Evolutionary conservation across 1,284 basidiomycete genomes (phyloP), one percentile per base, ranked within the genome.

Genomic region (Sporisorium exsertum): DNA sequence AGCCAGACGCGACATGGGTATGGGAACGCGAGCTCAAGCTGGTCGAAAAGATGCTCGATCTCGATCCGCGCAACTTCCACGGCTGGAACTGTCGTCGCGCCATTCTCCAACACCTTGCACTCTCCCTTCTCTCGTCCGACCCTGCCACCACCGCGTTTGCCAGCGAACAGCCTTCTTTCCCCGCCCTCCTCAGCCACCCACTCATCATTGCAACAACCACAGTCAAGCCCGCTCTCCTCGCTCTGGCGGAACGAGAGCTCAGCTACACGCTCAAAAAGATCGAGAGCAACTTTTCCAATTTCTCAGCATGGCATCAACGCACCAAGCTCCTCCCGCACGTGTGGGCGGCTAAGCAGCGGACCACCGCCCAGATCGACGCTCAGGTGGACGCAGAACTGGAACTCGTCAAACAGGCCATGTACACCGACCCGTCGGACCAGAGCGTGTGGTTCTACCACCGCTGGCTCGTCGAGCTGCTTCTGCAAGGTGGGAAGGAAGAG

Each of bases 401-500:
- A 52, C 88, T 97, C 13, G 91, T 97, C 22, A 90, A 92, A 75
- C 94, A 97, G 82, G 97, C 96, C 0, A 90, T 99, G 87, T 99
- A 94, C 87, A 97, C 95, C 0, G 96, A 98, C 84, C 97, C 97
- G 1, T 90, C 91, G 53, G 97, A 99, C 86, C 95, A 97, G 86
- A 95, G 93, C 69, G 94, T 94, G 0, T 99, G 97, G 97, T 91
- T 98, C 61, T 99, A 99, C 85, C 97, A 99, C 83, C 90, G 94
- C 18, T 99, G 96, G 95, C 89, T 99, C 0, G 89, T 98, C 54
- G 93, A 93, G 7, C 32, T 29, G 10, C 26, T 61, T 15, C 22
- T 32, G 8, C 16, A n/a, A 3, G 32, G 40, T 5, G 3, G 20
- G 20, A n/a, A 20, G 9, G 40, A n/a, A 18, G 37, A 8, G 18